A percentile compares a stretch with the other conserved stretches of the same genome.
phyloP scores from a whole-genome alignment of 495 filamentous ascomycete species.

The Elaphomyces granulatus region DNA sequence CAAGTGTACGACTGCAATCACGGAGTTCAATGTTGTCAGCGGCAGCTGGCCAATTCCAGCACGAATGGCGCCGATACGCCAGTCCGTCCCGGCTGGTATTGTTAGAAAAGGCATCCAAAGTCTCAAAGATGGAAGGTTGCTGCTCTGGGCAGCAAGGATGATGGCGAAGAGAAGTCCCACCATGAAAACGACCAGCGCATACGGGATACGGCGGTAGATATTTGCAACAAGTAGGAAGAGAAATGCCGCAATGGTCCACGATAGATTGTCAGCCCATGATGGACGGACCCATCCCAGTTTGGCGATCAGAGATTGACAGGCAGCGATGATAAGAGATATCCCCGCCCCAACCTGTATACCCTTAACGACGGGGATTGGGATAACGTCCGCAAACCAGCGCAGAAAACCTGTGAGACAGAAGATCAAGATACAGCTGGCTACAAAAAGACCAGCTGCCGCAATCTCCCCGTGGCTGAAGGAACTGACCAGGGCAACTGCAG shows the following conservation, averaged over 20 bases:
- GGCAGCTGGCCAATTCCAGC: slow-evolving; percentile 74
- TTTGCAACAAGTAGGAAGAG: slow-evolving; percentile 49
- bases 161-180: slow-evolving; percentile 46
- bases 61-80: slow-evolving; percentile 34
- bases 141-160: slow-evolving; percentile 21
- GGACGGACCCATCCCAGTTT: slow-evolving; percentile 44
- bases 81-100: slow-evolving; percentile 32
- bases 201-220: slow-evolving; percentile 47
- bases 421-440: slow-evolving; percentile 53
- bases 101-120: slow-evolving; percentile 35
- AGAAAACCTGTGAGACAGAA: slow-evolving; percentile 66
- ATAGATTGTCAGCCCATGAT: slow-evolving; percentile 53
- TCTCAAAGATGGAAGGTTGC: slow-evolving; percentile 30
- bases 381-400: slow-evolving; percentile 47
- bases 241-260: slow-evolving; percentile 59
- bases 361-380: slow-evolving; percentile 77
- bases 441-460: slow-evolving; percentile 65
- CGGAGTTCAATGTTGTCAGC: slow-evolving; percentile 78
- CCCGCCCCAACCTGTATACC: slow-evolving; percentile 91
- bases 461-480: slow-evolving; percentile 50
- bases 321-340: slow-evolving; percentile 60
- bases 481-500: slow-evolving; percentile 64
- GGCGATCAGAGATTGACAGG: slow-evolving; percentile 46
- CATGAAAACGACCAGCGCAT: slow-evolving; percentile 56
- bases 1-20: slow-evolving; percentile 70